phyloP scores from a whole-genome alignment of 2,329 filamentous ascomycete genomes.

The Aureobasidium sp. region DNA sequence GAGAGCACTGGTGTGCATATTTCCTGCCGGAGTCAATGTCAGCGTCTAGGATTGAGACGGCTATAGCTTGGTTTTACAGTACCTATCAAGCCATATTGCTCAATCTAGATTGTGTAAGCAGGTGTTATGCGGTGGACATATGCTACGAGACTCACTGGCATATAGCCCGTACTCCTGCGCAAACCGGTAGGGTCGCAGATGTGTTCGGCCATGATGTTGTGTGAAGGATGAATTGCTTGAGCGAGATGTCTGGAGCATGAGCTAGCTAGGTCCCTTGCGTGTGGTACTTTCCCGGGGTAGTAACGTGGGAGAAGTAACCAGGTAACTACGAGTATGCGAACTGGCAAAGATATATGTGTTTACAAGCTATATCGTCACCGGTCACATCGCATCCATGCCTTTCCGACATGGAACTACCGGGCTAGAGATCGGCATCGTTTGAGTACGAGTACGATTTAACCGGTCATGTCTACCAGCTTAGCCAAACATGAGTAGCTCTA shows the following conservation, averaged over 20 bases:
- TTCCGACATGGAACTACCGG: constrained; percentile 2
- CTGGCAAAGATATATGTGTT: constrained; percentile 9
- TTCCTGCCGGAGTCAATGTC: constrained; percentile 27
- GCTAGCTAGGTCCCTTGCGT: constrained; percentile 1
- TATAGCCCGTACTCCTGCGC: constrained; percentile 10
- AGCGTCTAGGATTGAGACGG: background rate
- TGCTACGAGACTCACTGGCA: constrained; percentile 9
- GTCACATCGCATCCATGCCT: background rate
- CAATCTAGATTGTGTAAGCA: constrained; percentile 40
- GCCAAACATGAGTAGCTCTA: too few relatives aligned
- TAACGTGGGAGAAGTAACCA: background rate
- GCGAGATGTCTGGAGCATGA: background rate
- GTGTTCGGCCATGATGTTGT: background rate
- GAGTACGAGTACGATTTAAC: background rate
- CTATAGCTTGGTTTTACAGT: background rate
- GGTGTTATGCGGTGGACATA: background rate
- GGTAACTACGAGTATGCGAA: too few relatives aligned
- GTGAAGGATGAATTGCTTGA: background rate
- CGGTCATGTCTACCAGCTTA: background rate
- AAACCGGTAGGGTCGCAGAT: constrained; percentile 15
- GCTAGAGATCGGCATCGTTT: background rate
- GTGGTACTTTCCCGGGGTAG: constrained; percentile 1
- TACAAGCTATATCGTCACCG: background rate
- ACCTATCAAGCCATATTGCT: constrained; percentile 73
- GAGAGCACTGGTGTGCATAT: constrained; percentile 73